phyloP scores from a whole-genome alignment of 2,329 filamentous ascomycete species.

The Ceratocystis cubensis region DNA sequence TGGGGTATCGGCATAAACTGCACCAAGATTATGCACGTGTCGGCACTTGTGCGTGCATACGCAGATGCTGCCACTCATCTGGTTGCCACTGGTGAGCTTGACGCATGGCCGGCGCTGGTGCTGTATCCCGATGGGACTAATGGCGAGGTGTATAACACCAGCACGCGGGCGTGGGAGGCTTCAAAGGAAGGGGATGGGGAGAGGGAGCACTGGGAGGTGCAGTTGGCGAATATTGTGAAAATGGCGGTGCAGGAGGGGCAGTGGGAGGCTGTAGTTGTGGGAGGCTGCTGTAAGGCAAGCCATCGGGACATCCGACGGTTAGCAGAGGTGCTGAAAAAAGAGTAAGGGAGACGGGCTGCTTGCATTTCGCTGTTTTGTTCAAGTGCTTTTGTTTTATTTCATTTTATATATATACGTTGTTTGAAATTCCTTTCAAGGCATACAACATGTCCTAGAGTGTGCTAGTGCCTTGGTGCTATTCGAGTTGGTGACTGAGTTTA shows the following conservation, averaged over 20 bases:
- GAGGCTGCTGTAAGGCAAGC: conserved; percentile 42
- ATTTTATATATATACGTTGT: too few species aligned
- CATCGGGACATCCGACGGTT: conserved; percentile 27
- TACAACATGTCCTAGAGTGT: too few species aligned
- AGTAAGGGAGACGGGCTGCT: background rate
- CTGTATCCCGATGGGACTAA: conserved; percentile 59
- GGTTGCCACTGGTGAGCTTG: conserved; percentile 27
- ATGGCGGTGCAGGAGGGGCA: conserved; percentile 29
- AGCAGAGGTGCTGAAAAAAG: background rate
- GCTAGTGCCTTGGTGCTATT: too few species aligned
- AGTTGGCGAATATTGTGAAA: conserved; percentile 33
- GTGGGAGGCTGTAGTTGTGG: conserved; percentile 38
- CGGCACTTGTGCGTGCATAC: conserved; percentile 41
- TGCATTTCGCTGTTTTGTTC: too few species aligned
- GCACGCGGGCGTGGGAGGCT: conserved; percentile 46
- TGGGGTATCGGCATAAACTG: conserved; percentile 59
- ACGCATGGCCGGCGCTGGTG: conserved; percentile 41
- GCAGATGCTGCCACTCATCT: conserved; percentile 37
- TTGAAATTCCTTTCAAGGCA: too few species aligned
- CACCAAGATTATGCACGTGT: conserved; percentile 52
- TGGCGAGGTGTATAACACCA: conserved; percentile 54
- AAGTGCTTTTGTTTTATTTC: too few species aligned
- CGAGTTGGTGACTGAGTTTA: too few species aligned
- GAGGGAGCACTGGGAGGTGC: conserved; percentile 34
- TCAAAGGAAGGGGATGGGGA: conserved; percentile 20